These are phyloP conservation scores for Geotrichum aggregatum DNA, from an alignment of 1,139 yeast species.

Conservation along the genomic window DNA sequence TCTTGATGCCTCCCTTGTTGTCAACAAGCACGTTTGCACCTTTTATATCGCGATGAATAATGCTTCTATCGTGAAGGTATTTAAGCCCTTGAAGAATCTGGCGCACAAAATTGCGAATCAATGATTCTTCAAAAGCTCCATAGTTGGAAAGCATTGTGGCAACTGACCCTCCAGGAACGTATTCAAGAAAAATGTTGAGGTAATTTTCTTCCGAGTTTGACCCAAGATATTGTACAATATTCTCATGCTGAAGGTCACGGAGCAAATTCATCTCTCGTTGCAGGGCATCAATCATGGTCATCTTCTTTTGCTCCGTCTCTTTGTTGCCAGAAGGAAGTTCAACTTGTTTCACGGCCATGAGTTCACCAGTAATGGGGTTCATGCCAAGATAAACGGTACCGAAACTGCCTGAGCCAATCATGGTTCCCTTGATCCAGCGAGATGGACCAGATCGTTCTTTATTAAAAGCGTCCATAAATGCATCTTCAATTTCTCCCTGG, in stretches of 20 bases:
- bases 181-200: conserved; percentile 82
- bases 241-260: conserved; percentile 80
- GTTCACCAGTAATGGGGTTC: conserved; percentile 87
- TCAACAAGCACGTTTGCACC: conserved; percentile 91
- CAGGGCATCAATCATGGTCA: conserved; percentile 72
- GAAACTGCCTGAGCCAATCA: conserved; percentile 92
- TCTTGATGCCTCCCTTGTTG: conserved; percentile 84
- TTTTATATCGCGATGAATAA: conserved; percentile 86
- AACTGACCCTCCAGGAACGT: conserved; percentile 96
- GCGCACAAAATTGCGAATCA: conserved; percentile 74
- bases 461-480: conserved; percentile 42
- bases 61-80: conserved; percentile 75
- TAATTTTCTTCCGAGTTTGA: conserved; percentile 64
- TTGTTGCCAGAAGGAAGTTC: conserved; percentile 49
- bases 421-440: conserved; percentile 89
- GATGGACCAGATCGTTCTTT: conserved; percentile 49
- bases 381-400: conserved; percentile 91
- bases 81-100: conserved; percentile 80
- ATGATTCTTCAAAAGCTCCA: conserved; percentile 90
- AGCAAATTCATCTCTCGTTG: conserved; percentile 79
- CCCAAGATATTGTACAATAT: conserved; percentile 87
- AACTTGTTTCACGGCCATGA: conserved; percentile 96
- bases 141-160: conserved; percentile 78
- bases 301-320: conserved; percentile 46
- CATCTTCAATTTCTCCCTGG: conserved; percentile 26